Percentiles rank a stretch among this genome's conserved stretches.
These are phyloP conservation scores for Penicillium psychrofluorescens DNA, from an alignment of 495 filamentous ascomycete species.

Conservation along the genomic window DNA sequence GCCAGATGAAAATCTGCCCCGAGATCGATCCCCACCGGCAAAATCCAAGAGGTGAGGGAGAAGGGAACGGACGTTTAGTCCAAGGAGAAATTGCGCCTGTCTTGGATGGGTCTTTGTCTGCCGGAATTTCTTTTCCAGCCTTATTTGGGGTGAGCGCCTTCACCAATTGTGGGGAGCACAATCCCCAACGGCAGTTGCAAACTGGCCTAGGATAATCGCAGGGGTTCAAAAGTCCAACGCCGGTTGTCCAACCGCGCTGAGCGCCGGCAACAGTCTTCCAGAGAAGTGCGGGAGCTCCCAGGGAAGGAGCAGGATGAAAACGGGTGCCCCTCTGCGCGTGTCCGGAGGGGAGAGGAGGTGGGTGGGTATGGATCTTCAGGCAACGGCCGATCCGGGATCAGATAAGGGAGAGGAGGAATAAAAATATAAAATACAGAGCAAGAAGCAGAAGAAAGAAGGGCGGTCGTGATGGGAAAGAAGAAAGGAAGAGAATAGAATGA, in stretches of 20 bases:
- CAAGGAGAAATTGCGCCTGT: too few relatives aligned
- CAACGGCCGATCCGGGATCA: too few relatives aligned
- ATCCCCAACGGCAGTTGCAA: conserved; percentile 25
- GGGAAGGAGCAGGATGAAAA: not conserved
- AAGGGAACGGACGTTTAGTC: too few relatives aligned
- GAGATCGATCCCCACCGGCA: not conserved
- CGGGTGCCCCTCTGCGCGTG: not conserved
- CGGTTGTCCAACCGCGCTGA: conserved; percentile 6
- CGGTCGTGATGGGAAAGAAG: not conserved
- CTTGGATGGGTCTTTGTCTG: not conserved
- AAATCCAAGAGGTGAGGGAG: not conserved
- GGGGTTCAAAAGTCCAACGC: conserved; percentile 9
- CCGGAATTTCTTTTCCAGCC: not conserved
- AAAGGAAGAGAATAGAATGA: too few relatives aligned
- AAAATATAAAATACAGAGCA: not conserved
- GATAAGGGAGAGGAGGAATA: too few relatives aligned
- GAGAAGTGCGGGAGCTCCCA: conserved; percentile 8
- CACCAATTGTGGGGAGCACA: conserved; percentile 12
- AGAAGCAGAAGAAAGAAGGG: not conserved
- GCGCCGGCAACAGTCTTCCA: conserved; percentile 16
- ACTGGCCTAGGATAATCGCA: conserved; percentile 18
- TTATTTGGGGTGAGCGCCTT: not conserved
- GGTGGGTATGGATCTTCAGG: too few relatives aligned
- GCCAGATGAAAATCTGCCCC: not conserved
- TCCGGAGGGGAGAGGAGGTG: not conserved